Evolutionary conservation across 306 rosid species (phyloP).

Genomic region (Begonia loranthoides): DNA sequence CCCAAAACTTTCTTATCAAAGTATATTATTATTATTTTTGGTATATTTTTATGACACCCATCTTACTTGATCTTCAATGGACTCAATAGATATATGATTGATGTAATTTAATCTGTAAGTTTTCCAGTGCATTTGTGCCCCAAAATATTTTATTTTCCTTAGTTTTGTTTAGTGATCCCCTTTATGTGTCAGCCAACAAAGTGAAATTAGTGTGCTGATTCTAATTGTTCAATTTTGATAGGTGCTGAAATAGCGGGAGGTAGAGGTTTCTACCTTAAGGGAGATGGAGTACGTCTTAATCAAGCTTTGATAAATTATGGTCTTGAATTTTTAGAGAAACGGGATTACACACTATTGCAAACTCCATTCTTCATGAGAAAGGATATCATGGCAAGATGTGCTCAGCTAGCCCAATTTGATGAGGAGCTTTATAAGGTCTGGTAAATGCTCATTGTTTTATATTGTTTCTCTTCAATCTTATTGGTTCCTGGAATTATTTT

Average conservation of each 20-base stretch:
- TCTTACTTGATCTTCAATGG: not conserved
- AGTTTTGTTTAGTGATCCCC: no score
- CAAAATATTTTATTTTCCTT: no score
- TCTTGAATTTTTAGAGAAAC: slow-evolving; percentile 67
- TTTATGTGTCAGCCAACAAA: no score
- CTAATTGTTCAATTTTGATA: slow-evolving; percentile 16
- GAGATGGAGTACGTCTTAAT: slow-evolving; percentile 86
- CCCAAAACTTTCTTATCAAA: not conserved
- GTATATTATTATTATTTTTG: not conserved
- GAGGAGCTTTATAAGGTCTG: slow-evolving; percentile 91
- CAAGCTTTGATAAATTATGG: slow-evolving; percentile 90
- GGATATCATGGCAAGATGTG: slow-evolving; percentile 90
- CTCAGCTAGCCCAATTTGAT: slow-evolving; percentile 91
- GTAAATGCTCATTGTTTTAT: not conserved
- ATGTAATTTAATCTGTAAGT: no score
- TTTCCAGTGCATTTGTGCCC: no score
- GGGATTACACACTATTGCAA: slow-evolving; percentile 57
- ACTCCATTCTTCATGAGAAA: slow-evolving; percentile 96
- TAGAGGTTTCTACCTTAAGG: slow-evolving; percentile 90
- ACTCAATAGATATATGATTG: no score
- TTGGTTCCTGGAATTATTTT: not conserved
- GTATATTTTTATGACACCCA: not conserved
- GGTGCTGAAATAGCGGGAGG: slow-evolving; percentile 93
- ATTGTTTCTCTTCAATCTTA: not conserved
- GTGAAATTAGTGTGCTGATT: not conserved